These are phyloP conservation scores for Dichomitus squalens DNA, from an alignment of 1,284 basidiomycete species.

Conservation along the genomic window DNA sequence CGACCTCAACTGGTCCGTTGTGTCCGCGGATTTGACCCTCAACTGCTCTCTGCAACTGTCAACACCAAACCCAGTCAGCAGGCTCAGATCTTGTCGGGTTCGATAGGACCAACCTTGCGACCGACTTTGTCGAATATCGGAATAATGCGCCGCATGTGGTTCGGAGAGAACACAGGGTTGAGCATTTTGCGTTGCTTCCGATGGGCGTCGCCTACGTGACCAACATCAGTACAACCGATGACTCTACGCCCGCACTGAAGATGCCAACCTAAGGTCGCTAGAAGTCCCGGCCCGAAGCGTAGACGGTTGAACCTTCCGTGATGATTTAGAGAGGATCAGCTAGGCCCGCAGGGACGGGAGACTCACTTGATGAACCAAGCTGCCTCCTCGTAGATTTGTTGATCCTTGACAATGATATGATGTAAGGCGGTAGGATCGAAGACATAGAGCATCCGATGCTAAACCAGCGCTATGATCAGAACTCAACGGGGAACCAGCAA, in stretches of 20 bases:
- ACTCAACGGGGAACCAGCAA: not conserved
- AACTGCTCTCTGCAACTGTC: not conserved
- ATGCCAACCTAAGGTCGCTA: conserved; percentile 12
- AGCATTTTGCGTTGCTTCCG: conserved; percentile 21
- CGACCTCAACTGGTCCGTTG: conserved; percentile 18
- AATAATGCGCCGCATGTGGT: conserved; percentile 18
- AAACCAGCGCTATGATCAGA: not conserved
- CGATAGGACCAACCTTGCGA: conserved; percentile 2
- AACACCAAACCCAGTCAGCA: too few species aligned
- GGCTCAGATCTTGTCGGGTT: too few species aligned
- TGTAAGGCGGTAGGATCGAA: conserved; percentile 22
- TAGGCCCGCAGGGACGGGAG: not conserved
- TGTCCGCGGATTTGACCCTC: not conserved
- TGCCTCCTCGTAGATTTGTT: conserved; percentile 18
- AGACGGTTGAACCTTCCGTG: conserved; percentile 14
- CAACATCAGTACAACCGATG: not conserved
- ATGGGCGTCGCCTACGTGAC: conserved; percentile 10
- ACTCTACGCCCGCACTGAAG: not conserved
- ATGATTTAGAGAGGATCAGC: not conserved
- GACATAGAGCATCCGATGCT: conserved; percentile 21
- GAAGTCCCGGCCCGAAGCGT: conserved; percentile 16
- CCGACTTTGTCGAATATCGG: conserved; percentile 13
- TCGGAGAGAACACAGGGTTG: conserved; percentile 20
- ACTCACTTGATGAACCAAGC: conserved; percentile 16
- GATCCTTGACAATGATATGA: conserved; percentile 22